These are phyloP conservation scores for Afroboletus lepidellus DNA, from an alignment of 1,284 basidiomycete species.

Conservation along the genomic window DNA sequence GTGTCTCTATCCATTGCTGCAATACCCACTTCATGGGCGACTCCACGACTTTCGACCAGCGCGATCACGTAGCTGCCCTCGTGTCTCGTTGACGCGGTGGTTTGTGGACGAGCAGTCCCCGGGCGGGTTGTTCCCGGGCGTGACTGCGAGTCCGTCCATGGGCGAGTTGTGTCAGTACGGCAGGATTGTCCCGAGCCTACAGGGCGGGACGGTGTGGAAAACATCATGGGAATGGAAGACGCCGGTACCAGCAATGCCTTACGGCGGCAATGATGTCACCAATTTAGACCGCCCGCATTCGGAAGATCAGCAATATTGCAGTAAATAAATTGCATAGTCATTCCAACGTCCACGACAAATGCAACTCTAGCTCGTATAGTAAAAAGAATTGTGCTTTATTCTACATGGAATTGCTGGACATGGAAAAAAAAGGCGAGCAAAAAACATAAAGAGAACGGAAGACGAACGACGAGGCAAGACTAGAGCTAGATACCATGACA, in stretches of 20 bases:
- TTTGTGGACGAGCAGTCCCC: conserved; percentile 63
- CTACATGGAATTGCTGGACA: conserved; percentile 37
- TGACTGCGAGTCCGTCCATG: conserved; percentile 45
- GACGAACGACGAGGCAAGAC: conserved; percentile 25
- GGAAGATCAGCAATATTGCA: too few relatives aligned
- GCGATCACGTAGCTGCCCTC: conserved; percentile 66
- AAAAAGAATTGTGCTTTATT: conserved; percentile 31
- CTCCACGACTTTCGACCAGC: conserved; percentile 70
- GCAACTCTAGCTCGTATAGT: conserved; percentile 2
- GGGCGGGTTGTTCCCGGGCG: conserved; percentile 53
- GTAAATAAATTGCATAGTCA: too few relatives aligned
- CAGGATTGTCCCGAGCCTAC: conserved; percentile 15
- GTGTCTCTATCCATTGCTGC: conserved; percentile 82
- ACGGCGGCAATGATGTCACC: too few relatives aligned
- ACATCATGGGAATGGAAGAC: too few relatives aligned
- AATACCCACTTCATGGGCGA: conserved; percentile 80
- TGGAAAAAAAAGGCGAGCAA: not conserved
- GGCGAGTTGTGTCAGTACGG: conserved; percentile 24
- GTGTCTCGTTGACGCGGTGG: conserved; percentile 54
- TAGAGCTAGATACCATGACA: conserved; percentile 21
- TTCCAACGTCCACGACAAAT: too few relatives aligned
- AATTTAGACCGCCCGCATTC: too few relatives aligned
- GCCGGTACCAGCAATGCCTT: too few relatives aligned
- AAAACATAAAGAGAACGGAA: conserved; percentile 14
- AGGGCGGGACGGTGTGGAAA: conserved; percentile 17